Evolutionary conservation across 768 basidiomycete genomes (phyloP).

Genomic region (Boletus edulis): DNA sequence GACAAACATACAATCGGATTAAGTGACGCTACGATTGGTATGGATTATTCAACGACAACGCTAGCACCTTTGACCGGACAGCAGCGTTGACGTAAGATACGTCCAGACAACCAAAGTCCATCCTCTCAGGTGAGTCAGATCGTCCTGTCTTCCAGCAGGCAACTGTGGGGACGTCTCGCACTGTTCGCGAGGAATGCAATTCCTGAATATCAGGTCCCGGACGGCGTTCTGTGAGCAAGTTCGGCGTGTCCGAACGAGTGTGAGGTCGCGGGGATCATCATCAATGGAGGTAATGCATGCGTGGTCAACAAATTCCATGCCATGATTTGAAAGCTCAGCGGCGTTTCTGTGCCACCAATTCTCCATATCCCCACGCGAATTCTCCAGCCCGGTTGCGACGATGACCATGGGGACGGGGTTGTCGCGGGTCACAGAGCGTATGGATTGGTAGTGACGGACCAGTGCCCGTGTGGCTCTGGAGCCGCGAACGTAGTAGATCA

Average conservation of each 20-base stretch:
- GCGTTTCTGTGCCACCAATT: conserved; percentile 33
- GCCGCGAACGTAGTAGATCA: conserved; percentile 40
- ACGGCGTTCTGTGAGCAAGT: conserved; percentile 22
- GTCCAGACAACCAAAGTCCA: conserved; percentile 14
- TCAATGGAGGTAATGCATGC: conserved; percentile 34
- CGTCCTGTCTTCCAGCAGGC: not conserved
- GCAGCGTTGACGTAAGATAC: conserved; percentile 13
- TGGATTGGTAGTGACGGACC: conserved; percentile 37
- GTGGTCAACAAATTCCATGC: conserved; percentile 30
- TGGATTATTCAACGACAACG: not conserved
- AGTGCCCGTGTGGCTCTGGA: conserved; percentile 39
- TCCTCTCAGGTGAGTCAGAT: not conserved
- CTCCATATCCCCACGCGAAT: conserved; percentile 33
- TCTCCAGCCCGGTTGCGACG: conserved; percentile 41
- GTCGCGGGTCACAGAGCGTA: conserved; percentile 31
- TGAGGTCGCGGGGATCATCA: conserved; percentile 18
- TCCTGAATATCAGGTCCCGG: conserved; percentile 23
- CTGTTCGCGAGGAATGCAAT: conserved; percentile 10
- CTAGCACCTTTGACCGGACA: not conserved
- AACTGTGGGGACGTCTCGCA: not conserved
- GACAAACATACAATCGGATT: not conserved
- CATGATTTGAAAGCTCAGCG: conserved; percentile 12
- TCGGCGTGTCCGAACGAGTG: conserved; percentile 17
- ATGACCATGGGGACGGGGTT: conserved; percentile 34
- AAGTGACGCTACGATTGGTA: not conserved